Base-by-base conservation (phyloP, 2,329 filamentous ascomycete species). In the Curvularia verruculosa region DNA sequence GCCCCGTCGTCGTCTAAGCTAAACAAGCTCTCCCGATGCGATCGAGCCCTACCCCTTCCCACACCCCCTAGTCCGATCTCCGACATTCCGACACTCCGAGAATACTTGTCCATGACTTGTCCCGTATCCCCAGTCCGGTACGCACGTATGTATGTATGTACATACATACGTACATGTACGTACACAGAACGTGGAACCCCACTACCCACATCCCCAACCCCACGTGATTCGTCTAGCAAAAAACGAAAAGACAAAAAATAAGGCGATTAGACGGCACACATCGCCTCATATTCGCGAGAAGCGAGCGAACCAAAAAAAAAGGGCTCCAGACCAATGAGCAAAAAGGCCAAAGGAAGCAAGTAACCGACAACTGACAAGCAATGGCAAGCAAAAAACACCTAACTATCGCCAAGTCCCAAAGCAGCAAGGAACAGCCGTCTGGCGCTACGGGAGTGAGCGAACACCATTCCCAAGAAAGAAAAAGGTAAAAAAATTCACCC, bases 21-120 rank as follows among this genome's bases (percentile, higher is more conserved):
- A 54, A 43, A 29, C 28, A 51, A 49, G 52, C 21, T 28, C 37
- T 43, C n/a, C 36, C 52, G 52, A 49, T n/a, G 45, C 36, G 52
- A 54, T 37, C 29, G 31, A 39, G 5, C 34, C 31, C 31, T 34
- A n/a, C 31, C 31, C 31, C 31, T n/a, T 34, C 37, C 44, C 4
- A 29, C 28, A 36, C 41, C 43, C 23, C 37, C 51, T 21, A 47
- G 6, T 13, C 37, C 43, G 18, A 46, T n/a, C 43, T 31, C 44
- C 44, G 44, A 47, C 19, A 34, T 28, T 23, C 44, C 44, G 44
- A 47, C 3, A 5, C 19, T 31, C 44, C 44, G 44, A 54, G 23
- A 49, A 49, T 18, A 40, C 52, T 45, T 36, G 51, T 26, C 43
- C 36, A 19, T 19, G 18, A 5, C 10, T 8, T 31, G 18, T 15